Conservation (phyloP, 2,329 filamentous ascomycete genomes). For the Fusarium abutilonis region DNA sequence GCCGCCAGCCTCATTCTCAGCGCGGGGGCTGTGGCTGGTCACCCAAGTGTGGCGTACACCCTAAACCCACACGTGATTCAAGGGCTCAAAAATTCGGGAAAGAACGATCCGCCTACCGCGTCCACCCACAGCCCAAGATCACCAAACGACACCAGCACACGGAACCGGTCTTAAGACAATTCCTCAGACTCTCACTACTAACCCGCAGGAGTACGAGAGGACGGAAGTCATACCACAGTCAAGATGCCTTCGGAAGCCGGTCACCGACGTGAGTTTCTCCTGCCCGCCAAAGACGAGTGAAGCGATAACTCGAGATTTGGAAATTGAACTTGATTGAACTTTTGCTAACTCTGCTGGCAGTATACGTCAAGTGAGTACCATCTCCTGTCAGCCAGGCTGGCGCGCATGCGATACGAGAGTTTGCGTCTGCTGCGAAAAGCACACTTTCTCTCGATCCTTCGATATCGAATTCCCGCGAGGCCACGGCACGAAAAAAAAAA, state of each 20-base stretch:
- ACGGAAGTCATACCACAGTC: slow-evolving; percentile 61
- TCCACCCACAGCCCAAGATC: slow-evolving; percentile 53
- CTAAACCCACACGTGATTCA: slow-evolving; percentile 51
- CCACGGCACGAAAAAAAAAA: slow-evolving; percentile 37
- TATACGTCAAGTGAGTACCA: slow-evolving; percentile 87
- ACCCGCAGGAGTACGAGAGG: slow-evolving; percentile 58
- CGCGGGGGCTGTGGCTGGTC: slow-evolving; percentile 5
- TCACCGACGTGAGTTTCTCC: slow-evolving; percentile 80
- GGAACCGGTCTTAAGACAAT: slow-evolving; percentile 59
- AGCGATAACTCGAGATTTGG: slow-evolving; percentile 16
- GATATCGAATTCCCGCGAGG: slow-evolving; percentile 41
- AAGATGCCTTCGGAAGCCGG: slow-evolving; percentile 90
- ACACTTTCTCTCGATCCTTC: slow-evolving; percentile 31
- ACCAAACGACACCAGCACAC: slow-evolving; percentile 56
- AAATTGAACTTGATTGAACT: slow-evolving; percentile 33
- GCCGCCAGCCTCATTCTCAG: not conserved
- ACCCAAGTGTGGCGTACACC: slow-evolving; percentile 23
- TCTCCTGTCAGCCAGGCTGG: slow-evolving; percentile 5
- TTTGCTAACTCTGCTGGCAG: slow-evolving; percentile 60
- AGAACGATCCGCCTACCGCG: slow-evolving; percentile 50
- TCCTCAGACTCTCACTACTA: slow-evolving; percentile 53
- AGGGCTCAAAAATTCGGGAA: slow-evolving; percentile 51
- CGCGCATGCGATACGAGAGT: slow-evolving; percentile 33
- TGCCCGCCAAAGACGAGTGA: slow-evolving; percentile 24
- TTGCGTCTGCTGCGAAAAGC: slow-evolving; percentile 23